A percentile compares a stretch with the other conserved stretches of the same genome.
phyloP scores from a whole-genome alignment of 768 basidiomycete genomes.

The Porpolomopsis calyptriformis region DNA sequence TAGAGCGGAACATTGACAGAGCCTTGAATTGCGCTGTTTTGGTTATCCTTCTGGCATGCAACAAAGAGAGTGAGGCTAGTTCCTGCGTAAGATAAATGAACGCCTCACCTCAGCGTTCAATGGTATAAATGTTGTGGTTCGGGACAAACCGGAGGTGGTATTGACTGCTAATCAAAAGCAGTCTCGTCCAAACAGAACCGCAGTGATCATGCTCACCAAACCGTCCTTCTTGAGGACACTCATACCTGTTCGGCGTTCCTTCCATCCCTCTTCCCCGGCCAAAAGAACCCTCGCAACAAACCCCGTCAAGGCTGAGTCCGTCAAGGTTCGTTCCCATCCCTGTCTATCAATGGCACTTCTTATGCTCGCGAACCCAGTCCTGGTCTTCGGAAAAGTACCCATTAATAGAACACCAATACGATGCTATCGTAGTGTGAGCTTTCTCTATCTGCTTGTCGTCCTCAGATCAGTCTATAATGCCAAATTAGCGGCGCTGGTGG shows the following conservation, averaged over 20 bases:
- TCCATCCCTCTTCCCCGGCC: constrained; percentile 53
- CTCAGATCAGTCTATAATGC: constrained; percentile 1
- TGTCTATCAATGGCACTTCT: background rate
- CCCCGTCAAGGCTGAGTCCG: constrained; percentile 74
- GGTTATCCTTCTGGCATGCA: no score
- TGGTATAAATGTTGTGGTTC: no score
- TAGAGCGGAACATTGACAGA: no score
- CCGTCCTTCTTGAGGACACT: constrained; percentile 43
- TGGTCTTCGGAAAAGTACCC: constrained; percentile 88
- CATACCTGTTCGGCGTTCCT: constrained; percentile 42
- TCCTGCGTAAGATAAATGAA: no score
- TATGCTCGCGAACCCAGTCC: constrained; percentile 29
- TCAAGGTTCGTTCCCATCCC: constrained; percentile 40
- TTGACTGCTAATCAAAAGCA: no score
- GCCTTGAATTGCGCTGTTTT: no score
- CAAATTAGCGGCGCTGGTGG: constrained; percentile 82
- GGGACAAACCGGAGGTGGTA: no score
- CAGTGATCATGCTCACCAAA: constrained; percentile 53
- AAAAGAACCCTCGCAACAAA: constrained; percentile 57
- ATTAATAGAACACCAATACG: constrained; percentile 96
- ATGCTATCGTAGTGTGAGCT: constrained; percentile 97
- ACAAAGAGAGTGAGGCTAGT: no score
- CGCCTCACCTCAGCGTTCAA: no score
- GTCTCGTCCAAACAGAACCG: no score
- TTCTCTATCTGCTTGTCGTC: constrained; percentile 14